Evolutionary conservation across 1,139 yeast species (phyloP).

Genomic region (Candida gigantensis): DNA sequence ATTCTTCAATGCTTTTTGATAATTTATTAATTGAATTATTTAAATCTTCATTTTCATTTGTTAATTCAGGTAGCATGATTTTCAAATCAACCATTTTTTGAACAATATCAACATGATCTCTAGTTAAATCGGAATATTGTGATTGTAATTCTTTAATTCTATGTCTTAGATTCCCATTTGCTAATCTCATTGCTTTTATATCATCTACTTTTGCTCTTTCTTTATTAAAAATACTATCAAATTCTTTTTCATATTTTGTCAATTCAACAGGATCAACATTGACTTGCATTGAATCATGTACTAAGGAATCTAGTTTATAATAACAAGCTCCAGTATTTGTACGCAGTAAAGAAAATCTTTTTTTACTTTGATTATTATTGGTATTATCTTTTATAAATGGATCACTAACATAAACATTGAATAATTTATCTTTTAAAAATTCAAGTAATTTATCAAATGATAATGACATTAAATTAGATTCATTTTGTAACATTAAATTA

Average conservation of each 20-base stretch:
- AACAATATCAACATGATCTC: slow-evolving; percentile 64
- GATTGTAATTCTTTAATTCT: slow-evolving; percentile 76
- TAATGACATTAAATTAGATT: slow-evolving; percentile 55
- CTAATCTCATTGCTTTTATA: slow-evolving; percentile 60
- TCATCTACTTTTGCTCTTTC: slow-evolving; percentile 73
- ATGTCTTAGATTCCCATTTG: slow-evolving; percentile 72
- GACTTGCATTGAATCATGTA: slow-evolving; percentile 75
- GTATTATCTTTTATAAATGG: slow-evolving; percentile 25
- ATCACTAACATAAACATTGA: slow-evolving; percentile 63
- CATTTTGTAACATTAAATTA: slow-evolving; percentile 71
- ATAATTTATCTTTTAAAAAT: slow-evolving; percentile 76
- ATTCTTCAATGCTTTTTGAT: slow-evolving; percentile 50
- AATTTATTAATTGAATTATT: slow-evolving; percentile 64
- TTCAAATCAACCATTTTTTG: slow-evolving; percentile 45
- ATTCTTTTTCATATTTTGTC: slow-evolving; percentile 70
- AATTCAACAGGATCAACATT: slow-evolving; percentile 72
- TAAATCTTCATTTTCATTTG: slow-evolving; percentile 72
- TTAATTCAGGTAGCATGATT: slow-evolving; percentile 51
- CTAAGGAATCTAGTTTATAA: slow-evolving; percentile 71
- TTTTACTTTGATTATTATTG: too few relatives aligned
- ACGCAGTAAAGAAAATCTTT: slow-evolving; percentile 19
- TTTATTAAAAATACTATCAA: slow-evolving; percentile 65
- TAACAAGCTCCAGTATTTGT: slow-evolving; percentile 18
- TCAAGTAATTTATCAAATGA: slow-evolving; percentile 75
- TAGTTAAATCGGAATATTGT: slow-evolving; percentile 65